These are phyloP conservation scores for Rhodotorula paludigena DNA, from an alignment of 768 basidiomycete genomes.

Conservation along the genomic window DNA sequence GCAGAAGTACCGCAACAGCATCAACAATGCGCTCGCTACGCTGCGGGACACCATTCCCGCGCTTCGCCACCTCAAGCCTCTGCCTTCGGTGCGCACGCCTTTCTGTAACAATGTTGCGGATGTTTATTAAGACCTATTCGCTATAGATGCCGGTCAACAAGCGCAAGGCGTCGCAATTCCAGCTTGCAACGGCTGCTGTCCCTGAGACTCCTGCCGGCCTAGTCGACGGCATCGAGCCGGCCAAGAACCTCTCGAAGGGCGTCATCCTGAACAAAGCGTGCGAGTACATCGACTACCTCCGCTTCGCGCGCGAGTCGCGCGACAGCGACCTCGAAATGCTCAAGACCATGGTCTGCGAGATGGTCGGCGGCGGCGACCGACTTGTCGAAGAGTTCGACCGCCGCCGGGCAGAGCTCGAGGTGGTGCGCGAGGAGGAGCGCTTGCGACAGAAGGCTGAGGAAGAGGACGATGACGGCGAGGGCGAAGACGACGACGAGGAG, in stretches of 20 bases:
- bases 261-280: conserved; percentile 84
- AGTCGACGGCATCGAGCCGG: conserved; percentile 86
- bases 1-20: conserved; percentile 39
- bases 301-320: conserved; percentile 25
- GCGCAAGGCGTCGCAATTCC: conserved; percentile 41
- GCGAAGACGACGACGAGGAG: conserved; percentile 49
- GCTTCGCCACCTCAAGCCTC: conserved; percentile 38
- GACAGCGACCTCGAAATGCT: conserved; percentile 70
- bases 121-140: not conserved
- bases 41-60: conserved; percentile 41
- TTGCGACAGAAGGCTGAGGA: conserved; percentile 62
- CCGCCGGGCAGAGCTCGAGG: conserved; percentile 53
- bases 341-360: conserved; percentile 64
- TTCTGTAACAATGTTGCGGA: no score
- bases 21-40: conserved; percentile 39
- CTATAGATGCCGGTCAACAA: conserved; percentile 32
- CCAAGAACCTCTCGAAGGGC: conserved; percentile 83
- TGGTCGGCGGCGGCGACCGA: conserved; percentile 68
- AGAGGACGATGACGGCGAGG: conserved; percentile 51
- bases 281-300: conserved; percentile 68
- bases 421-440: conserved; percentile 61
- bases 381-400: conserved; percentile 68
- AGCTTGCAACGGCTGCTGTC: conserved; percentile 36
- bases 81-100: conserved; percentile 23
- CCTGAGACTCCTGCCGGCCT: conserved; percentile 53